phyloP scores from a whole-genome alignment of 345 rosid genomes.

The Aurinia saxatilis region DNA sequence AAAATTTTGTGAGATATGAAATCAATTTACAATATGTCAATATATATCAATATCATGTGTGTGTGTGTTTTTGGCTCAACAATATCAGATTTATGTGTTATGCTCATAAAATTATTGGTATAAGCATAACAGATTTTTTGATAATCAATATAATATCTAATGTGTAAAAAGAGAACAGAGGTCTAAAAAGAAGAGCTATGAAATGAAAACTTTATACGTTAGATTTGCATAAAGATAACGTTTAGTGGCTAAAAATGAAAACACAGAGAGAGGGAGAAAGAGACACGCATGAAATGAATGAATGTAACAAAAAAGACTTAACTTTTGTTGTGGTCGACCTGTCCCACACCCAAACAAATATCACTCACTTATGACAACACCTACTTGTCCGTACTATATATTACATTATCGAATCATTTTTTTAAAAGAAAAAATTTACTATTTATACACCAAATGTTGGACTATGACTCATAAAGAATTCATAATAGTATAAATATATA shows the following conservation, averaged over 20 bases:
- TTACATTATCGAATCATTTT: slow-evolving; percentile 26
- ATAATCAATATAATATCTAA: too few species aligned
- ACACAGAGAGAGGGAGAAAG: not conserved
- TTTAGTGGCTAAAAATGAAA: slow-evolving; percentile 5
- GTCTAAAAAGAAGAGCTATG: not conserved
- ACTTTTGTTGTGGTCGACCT: slow-evolving; percentile 19
- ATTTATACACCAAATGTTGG: too few species aligned
- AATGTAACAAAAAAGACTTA: not conserved
- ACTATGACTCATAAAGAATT: too few species aligned
- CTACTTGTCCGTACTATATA: slow-evolving; percentile 47
- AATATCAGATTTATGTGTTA: too few species aligned
- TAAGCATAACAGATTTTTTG: too few species aligned
- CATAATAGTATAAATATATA: too few species aligned
- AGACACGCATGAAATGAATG: slow-evolving; percentile 9
- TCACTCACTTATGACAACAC: slow-evolving; percentile 30
- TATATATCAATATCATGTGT: too few species aligned
- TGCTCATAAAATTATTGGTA: too few species aligned
- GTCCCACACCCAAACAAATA: slow-evolving; percentile 29
- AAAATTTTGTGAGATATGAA: too few species aligned
- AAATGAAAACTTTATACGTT: not conserved
- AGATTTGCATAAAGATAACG: slow-evolving; percentile 5
- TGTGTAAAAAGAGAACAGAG: not conserved
- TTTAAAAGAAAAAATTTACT: too few species aligned
- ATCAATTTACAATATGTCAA: too few species aligned
- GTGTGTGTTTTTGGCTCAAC: too few species aligned